phyloP scores from a whole-genome alignment of 352 stramenopile species.

The Pythium apleroticum region DNA sequence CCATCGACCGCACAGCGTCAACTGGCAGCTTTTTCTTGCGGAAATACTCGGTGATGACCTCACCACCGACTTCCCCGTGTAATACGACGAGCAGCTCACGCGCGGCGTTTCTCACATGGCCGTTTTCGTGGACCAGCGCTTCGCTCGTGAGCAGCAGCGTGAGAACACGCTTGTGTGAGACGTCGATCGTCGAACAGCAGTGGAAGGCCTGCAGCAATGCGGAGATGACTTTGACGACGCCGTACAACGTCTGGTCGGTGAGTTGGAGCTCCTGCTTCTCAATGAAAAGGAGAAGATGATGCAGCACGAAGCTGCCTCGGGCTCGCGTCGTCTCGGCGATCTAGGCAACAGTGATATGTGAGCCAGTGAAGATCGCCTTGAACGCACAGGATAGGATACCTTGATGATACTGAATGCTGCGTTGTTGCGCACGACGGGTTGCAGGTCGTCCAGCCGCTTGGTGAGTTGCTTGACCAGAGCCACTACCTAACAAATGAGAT shows the following conservation, averaged over 20 bases:
- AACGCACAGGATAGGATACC: constrained; percentile 10
- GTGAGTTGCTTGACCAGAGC: constrained; percentile 17
- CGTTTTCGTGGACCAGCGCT: constrained; percentile 37
- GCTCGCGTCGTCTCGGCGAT: constrained; percentile 37
- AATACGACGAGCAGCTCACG: constrained; percentile 40
- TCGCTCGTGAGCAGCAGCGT: constrained; percentile 33
- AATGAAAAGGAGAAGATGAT: constrained; percentile 21
- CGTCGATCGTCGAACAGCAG: constrained; percentile 49
- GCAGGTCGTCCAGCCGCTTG: constrained; percentile 27
- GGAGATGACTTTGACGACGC: constrained; percentile 42
- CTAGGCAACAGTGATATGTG: constrained; percentile 4
- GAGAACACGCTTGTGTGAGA: constrained; percentile 41
- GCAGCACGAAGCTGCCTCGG: constrained; percentile 41
- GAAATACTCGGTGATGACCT: constrained; percentile 25
- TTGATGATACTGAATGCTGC: constrained; percentile 34
- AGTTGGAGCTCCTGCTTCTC: constrained; percentile 5
- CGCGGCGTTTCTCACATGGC: constrained; percentile 39
- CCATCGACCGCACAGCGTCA: background rate
- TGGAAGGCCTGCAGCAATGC: constrained; percentile 42
- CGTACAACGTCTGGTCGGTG: constrained; percentile 34
- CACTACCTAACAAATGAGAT: constrained; percentile 13
- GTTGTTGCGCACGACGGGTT: constrained; percentile 33
- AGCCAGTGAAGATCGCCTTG: background rate
- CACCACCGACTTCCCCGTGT: constrained; percentile 34
- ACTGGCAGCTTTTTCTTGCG: constrained; percentile 13